A percentile compares a stretch with the other conserved stretches of the same genome.
These are phyloP conservation scores for Hymenoscyphus occultus DNA, from an alignment of 2,329 filamentous ascomycete species.

Conservation along the genomic window DNA sequence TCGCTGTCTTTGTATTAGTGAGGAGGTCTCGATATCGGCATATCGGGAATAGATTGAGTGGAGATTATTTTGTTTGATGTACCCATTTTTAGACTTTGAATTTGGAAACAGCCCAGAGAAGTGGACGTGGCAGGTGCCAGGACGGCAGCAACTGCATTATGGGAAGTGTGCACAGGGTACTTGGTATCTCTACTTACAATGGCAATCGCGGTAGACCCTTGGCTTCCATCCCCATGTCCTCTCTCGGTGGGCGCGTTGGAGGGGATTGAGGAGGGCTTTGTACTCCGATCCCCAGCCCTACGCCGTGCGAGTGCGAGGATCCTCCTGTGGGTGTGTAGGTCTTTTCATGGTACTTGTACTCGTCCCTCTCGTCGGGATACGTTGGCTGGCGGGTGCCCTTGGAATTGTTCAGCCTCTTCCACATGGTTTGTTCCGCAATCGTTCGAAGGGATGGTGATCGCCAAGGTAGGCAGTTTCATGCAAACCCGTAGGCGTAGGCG, in stretches of 20 bases:
- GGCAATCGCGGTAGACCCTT: constrained; percentile 23
- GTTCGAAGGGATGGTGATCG: constrained; percentile 25
- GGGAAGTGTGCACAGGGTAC: not conserved
- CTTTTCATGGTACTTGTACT: constrained; percentile 43
- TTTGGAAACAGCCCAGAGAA: not conserved
- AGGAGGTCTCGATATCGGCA: constrained; percentile 6
- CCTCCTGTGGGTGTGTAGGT: constrained; percentile 39
- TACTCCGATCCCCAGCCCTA: constrained; percentile 35
- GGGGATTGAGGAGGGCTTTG: constrained; percentile 26
- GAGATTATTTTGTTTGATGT: constrained; percentile 8
- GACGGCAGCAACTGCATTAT: too few relatives aligned
- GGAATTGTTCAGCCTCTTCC: constrained; percentile 51
- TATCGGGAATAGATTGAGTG: constrained; percentile 25
- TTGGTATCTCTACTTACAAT: constrained; percentile 25
- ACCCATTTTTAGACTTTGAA: not conserved
- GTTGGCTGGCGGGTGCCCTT: constrained; percentile 37
- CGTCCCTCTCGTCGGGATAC: constrained; percentile 44
- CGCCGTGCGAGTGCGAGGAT: constrained; percentile 32
- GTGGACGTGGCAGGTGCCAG: not conserved
- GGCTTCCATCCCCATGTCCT: constrained; percentile 16
- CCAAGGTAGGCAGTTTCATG: constrained; percentile 12
- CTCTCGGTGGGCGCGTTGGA: constrained; percentile 28
- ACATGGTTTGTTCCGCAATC: constrained; percentile 45
- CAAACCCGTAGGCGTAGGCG: not conserved
- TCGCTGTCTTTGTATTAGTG: constrained; percentile 25